phyloP scores from a whole-genome alignment of 176 grass and related monocot genomes.

The Areca catechu region DNA sequence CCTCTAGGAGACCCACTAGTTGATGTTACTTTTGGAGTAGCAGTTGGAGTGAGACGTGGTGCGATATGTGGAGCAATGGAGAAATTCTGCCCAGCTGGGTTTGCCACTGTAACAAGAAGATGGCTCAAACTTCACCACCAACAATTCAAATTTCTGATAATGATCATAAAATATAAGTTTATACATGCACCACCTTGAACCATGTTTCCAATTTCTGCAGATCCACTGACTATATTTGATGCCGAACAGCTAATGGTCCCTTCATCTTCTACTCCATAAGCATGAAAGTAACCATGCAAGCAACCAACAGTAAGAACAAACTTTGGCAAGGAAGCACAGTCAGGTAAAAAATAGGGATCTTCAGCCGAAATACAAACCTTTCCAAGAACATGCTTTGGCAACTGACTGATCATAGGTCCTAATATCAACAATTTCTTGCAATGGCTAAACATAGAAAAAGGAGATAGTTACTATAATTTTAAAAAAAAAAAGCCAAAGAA shows the following conservation, averaged over 20 bases:
- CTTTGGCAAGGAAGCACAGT: not conserved
- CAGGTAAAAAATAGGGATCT: not conserved
- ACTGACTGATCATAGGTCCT: slow-evolving; percentile 60
- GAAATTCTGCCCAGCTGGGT: slow-evolving; percentile 29
- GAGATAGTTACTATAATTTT: too few relatives aligned
- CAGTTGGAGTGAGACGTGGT: slow-evolving; percentile 43
- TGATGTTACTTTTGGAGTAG: slow-evolving; percentile 49
- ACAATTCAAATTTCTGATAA: not conserved
- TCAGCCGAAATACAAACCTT: slow-evolving; percentile 30
- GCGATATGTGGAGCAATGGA: slow-evolving; percentile 38
- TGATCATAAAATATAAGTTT: slow-evolving; percentile 1
- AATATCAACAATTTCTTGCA: slow-evolving; percentile 65
- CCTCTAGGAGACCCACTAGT: slow-evolving; percentile 56
- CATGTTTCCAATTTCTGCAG: slow-evolving; percentile 24
- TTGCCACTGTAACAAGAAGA: slow-evolving; percentile 41
- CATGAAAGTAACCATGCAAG: not conserved
- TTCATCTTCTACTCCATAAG: slow-evolving; percentile 44
- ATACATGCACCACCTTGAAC: slow-evolving; percentile 45
- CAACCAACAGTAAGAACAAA: not conserved
- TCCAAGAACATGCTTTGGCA: slow-evolving; percentile 39
- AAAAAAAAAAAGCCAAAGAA: too few relatives aligned
- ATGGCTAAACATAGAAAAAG: slow-evolving; percentile 13
- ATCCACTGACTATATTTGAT: slow-evolving; percentile 19
- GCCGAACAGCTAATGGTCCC: slow-evolving; percentile 14
- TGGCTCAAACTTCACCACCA: slow-evolving; percentile 14